A percentile compares a stretch with the other conserved stretches of the same genome.
These are phyloP conservation scores for Fusarium humuli DNA, from an alignment of 2,329 filamentous ascomycete species.

Conservation along the genomic window DNA sequence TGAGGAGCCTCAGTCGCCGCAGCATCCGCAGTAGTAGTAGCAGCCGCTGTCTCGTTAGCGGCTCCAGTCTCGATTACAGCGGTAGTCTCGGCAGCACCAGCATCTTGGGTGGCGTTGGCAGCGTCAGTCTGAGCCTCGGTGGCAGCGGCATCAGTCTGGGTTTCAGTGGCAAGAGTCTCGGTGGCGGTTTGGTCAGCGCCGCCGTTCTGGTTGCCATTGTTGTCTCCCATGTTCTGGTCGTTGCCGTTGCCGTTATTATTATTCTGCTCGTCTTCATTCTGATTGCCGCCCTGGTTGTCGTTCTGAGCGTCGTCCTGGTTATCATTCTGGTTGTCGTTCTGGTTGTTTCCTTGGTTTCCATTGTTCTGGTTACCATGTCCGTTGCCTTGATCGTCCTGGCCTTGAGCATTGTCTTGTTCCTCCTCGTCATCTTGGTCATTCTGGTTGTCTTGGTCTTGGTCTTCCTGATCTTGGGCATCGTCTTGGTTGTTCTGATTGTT, in stretches of 20 bases:
- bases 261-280: neutral
- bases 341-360: neutral
- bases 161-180: neutral
- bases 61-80: neutral
- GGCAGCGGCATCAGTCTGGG: neutral
- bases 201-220: neutral
- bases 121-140: neutral
- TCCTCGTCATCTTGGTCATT: neutral
- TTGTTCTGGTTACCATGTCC: neutral
- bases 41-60: neutral
- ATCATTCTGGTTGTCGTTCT: neutral
- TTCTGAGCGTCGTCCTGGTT: neutral
- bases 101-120: neutral
- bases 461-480: neutral
- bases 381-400: neutral
- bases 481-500: neutral
- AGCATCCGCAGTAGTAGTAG: neutral
- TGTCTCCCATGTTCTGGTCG: neutral
- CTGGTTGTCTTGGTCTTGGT: neutral
- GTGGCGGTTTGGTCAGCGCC: neutral
- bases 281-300: neutral
- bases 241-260: neutral
- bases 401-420: neutral
- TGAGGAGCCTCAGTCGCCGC: neutral
- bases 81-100: slow-evolving; percentile 4